Evolutionary conservation across 345 rosid genomes (phyloP), one percentile per base, ranked within the genome.

Genomic region (Cochlearia excelsa): DNA sequence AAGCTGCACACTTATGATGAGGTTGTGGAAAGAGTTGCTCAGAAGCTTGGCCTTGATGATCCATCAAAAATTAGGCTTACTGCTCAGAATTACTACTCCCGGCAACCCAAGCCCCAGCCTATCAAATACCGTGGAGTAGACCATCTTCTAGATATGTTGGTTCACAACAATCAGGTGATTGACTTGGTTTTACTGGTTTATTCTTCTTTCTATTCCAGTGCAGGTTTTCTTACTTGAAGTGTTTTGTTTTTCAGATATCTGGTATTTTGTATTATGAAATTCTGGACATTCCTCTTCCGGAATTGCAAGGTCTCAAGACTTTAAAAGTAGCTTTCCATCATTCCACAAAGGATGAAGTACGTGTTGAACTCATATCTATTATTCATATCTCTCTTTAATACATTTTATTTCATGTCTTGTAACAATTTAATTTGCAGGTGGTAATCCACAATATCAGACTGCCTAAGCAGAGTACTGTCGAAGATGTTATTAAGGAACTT

Each of bases 41-140:
- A 61, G 37, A 84, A 82, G 71, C 78, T 89, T 84, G 87, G 84
- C 66, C 80, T 89, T 77, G 91, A 82, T 54, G 95, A 93, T 75
- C 84, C 97, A 53, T 80, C 92, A 42, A 89, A 85, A 79, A 75
- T 93, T 51, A 84, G 99, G 80, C 84, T 93, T 46, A 93, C 97
- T 35, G 77, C 99, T 77, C 99, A 93, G 77, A 93, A 93, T 76
- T 93, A 97, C 80, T 87, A 93, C 77, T 89, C 99, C 60, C 99
- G 87, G 78, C 97, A 87, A 76, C 97, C 99, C 51, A 93, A 93
- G 80, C 97, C 99, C 34, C 91, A 83, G 62, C 88, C 97, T 11
- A 81, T 93, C 34, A 89, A 85, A 75, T 89, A 82, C 76, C 82
- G 84, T 61, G 99, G 99, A 70, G 81, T 85, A 44, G 90, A 87